Base-by-base conservation (phyloP, 306 rosid species). In the Vicia villosa region DNA sequence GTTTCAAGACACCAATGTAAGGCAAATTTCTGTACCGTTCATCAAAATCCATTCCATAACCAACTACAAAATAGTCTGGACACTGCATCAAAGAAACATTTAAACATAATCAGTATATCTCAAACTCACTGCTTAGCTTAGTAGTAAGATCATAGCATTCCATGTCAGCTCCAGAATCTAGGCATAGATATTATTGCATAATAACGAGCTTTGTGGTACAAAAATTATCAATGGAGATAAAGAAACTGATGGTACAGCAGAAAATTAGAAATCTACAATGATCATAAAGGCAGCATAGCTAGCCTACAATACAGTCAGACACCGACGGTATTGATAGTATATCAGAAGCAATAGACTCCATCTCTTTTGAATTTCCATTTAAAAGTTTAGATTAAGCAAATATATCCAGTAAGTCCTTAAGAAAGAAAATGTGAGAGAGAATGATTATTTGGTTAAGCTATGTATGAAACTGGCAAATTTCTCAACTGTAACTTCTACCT, bases 31-130 rank as follows among this genome's bases (percentile, higher is more conserved):
- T 85, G 63, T 90, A 94, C 4, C 73, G 12, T 74, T 94, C 97
- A 0, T 89, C 95, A 56, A 69, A 88, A 79, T 94, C 98, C 96
- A 94, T 70, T 40, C 98, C 97, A 32, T 90, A 94, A 15, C 98
- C 98, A 68, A 94, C 98, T 7, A 94, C 95, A 78, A 94, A 94
- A 51, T 64, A 65, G 73, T 94, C 86, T 59, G 96, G 92, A 57
- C 97, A 90, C 98, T 93, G 98, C 85, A 77, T n/a, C n/a, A 46
- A 28, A 66, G 55, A 57, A 73, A 42, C 13, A 16, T 50, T 62
- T 43, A 56, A 30, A 60, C 26, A 68, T 36, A 75, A 40, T 75
- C 55, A 77, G 45, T n/a, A 22, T 3, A 10, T 70, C 46, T 58
- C 58, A 6, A 69, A 37, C 38, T 37, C 26, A 74, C 37, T 14